phyloP scores from a whole-genome alignment of 148 eudicot genomes.

The Pharnaceum exiguum region DNA sequence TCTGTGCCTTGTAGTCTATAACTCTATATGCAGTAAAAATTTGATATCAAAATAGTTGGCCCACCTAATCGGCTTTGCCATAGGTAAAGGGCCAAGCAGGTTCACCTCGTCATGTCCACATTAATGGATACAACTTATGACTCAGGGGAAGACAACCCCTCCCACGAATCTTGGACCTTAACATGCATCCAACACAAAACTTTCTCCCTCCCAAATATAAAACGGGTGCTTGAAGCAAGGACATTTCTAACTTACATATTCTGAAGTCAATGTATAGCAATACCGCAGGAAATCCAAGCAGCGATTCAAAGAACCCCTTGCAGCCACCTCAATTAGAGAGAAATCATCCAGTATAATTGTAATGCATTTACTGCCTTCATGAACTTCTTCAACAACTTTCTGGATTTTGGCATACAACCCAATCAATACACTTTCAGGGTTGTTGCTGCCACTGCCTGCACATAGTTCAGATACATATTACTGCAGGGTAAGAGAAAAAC shows the following conservation, averaged over 20 bases:
- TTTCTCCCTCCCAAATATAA: not conserved
- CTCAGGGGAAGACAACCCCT: no score
- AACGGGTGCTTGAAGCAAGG: not conserved
- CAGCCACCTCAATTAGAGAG: constrained; percentile 83
- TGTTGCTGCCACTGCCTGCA: constrained; percentile 29
- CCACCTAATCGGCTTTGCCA: no score
- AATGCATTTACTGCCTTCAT: constrained; percentile 28
- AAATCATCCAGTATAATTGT: constrained; percentile 73
- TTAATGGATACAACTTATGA: no score
- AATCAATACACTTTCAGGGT: constrained; percentile 34
- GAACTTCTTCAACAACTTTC: constrained; percentile 49
- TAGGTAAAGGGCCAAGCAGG: no score
- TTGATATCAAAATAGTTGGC: no score
- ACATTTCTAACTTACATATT: constrained; percentile 44
- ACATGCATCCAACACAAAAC: not conserved
- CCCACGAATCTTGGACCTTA: not conserved
- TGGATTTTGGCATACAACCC: constrained; percentile 71
- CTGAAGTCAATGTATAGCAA: constrained; percentile 64
- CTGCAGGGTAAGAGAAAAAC: not conserved
- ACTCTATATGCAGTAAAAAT: no score
- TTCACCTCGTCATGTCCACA: no score
- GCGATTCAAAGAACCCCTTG: constrained; percentile 66
- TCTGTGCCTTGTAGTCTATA: no score
- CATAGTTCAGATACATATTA: constrained; percentile 6
- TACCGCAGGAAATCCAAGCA: constrained; percentile 77